A percentile compares a stretch with the other conserved stretches of the same genome.
Conservation (phyloP, 352 stramenopile species). For the Pythium brachiatum region DNA sequence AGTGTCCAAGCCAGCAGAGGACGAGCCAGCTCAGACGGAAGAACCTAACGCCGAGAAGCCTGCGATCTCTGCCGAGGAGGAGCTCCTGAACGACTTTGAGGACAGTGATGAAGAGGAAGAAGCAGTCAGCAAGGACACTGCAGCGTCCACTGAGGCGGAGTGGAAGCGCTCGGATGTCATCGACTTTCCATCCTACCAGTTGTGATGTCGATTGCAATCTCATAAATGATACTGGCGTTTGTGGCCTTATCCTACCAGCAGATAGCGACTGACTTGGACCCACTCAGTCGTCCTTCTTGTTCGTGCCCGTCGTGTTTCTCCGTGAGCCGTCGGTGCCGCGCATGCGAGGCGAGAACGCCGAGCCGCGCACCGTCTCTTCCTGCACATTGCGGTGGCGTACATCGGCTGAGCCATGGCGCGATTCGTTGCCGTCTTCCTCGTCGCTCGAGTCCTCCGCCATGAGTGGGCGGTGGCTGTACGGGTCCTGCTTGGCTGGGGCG, state of each 20-base stretch:
- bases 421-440: slow-evolving; percentile 51
- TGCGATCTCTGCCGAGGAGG: slow-evolving; percentile 62
- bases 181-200: slow-evolving; percentile 65
- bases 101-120: slow-evolving; percentile 68
- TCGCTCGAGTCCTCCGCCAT: slow-evolving; percentile 73
- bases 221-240: slow-evolving; percentile 12
- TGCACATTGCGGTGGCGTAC: slow-evolving; percentile 40
- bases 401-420: slow-evolving; percentile 18
- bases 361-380: slow-evolving; percentile 22
- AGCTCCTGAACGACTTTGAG: slow-evolving; percentile 85
- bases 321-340: slow-evolving; percentile 23
- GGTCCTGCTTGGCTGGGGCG: slow-evolving; percentile 42
- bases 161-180: slow-evolving; percentile 76
- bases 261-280: neutral
- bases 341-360: slow-evolving; percentile 27
- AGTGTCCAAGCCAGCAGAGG: slow-evolving; percentile 17
- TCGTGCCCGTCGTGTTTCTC: slow-evolving; percentile 31
- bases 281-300: slow-evolving; percentile 59
- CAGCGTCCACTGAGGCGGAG: slow-evolving; percentile 5
- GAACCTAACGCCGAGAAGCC: slow-evolving; percentile 30
- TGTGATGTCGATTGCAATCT: slow-evolving; percentile 20
- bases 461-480: slow-evolving; percentile 69
- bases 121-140: slow-evolving; percentile 8
- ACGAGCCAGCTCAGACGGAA: neutral
- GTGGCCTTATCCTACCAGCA: neutral